Percentiles rank a stretch among this genome's conserved stretches.
These are phyloP conservation scores for Annulohypoxylon truncatum DNA, from an alignment of 2,329 filamentous ascomycete genomes.

Conservation along the genomic window DNA sequence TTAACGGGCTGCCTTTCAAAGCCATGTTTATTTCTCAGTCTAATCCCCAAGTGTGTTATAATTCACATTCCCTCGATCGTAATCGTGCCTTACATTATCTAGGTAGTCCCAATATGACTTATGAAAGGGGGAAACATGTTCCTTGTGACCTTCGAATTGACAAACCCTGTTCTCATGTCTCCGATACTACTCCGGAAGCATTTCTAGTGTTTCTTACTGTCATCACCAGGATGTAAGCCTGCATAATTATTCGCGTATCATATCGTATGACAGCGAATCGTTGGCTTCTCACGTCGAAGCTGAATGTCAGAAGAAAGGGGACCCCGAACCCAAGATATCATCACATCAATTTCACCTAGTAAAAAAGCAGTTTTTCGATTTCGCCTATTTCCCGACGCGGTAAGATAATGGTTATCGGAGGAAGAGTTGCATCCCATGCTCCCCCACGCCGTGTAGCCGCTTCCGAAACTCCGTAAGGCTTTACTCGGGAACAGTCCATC, in stretches of 20 bases:
- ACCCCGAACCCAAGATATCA: neutral
- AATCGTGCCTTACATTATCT: too few species aligned
- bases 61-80: too few species aligned
- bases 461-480: neutral
- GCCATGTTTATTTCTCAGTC: too few species aligned
- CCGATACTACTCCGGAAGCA: too few species aligned
- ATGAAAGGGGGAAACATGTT: too few species aligned
- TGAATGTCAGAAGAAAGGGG: neutral
- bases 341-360: neutral
- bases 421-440: neutral
- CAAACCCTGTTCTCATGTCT: too few species aligned
- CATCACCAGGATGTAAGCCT: neutral
- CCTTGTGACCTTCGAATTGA: too few species aligned
- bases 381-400: neutral
- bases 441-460: neutral
- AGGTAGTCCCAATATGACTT: too few species aligned
- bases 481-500: neutral
- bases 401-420: neutral
- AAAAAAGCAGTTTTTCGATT: neutral
- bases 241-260: neutral
- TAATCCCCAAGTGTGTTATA: too few species aligned
- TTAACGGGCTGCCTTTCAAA: too few species aligned
- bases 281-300: neutral
- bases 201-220: neutral
- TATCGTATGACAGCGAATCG: neutral